phyloP scores from a whole-genome alignment of 2,329 filamentous ascomycete species.

The Cercospora sp. region DNA sequence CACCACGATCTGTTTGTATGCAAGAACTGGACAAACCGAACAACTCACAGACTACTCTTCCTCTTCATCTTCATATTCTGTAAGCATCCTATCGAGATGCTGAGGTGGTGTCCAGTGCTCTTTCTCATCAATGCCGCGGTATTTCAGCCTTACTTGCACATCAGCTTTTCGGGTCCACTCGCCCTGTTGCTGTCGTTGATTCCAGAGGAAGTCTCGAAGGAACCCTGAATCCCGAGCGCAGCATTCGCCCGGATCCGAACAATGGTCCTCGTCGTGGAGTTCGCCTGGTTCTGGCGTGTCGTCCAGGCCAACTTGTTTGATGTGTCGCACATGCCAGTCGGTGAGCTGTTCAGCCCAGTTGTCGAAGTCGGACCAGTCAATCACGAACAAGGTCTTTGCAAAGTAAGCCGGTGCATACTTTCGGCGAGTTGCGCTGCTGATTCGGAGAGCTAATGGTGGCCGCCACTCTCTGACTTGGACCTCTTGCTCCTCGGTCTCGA shows the following conservation, averaged over 20 bases:
- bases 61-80: too few relatives aligned
- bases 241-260: too few relatives aligned
- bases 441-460: neutral
- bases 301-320: neutral
- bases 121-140: neutral
- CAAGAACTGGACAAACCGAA: too few relatives aligned
- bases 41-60: neutral
- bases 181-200: too few relatives aligned
- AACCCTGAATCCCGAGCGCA: too few relatives aligned
- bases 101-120: neutral
- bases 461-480: neutral
- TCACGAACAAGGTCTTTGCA: neutral
- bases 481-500: neutral
- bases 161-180: neutral
- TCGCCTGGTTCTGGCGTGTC: neutral
- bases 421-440: neutral
- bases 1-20: too few relatives aligned
- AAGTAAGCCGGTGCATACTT: neutral
- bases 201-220: too few relatives aligned
- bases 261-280: too few relatives aligned
- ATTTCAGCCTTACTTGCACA: neutral
- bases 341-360: neutral
- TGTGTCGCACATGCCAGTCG: neutral
- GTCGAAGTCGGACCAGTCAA: too few relatives aligned
- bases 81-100: too few relatives aligned